These are phyloP conservation scores for Botrytis elliptica DNA, from an alignment of 2,329 filamentous ascomycete genomes.

Conservation along the genomic window DNA sequence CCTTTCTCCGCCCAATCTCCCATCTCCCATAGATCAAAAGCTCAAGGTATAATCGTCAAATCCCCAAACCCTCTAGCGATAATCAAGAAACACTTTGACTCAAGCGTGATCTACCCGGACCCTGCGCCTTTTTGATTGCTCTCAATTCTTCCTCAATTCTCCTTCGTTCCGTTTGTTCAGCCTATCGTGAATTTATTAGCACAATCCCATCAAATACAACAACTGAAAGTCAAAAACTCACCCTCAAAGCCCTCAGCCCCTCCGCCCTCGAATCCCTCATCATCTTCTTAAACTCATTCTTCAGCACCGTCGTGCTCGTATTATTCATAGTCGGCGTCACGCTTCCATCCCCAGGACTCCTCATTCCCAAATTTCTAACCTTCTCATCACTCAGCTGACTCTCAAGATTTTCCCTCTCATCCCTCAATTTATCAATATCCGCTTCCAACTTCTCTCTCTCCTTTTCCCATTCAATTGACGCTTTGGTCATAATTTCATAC, in stretches of 20 bases:
- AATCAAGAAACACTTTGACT: conserved; percentile 33
- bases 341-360: conserved; percentile 48
- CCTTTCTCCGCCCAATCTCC: not conserved
- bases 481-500: conserved; percentile 68
- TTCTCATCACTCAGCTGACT: conserved; percentile 65
- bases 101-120: conserved; percentile 40
- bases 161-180: conserved; percentile 69
- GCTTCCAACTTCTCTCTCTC: conserved; percentile 65
- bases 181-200: conserved; percentile 45
- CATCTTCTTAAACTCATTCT: conserved; percentile 78
- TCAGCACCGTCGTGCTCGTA: conserved; percentile 67
- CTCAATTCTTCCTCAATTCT: conserved; percentile 64
- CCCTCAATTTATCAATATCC: conserved; percentile 61
- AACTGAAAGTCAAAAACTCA: conserved; percentile 43
- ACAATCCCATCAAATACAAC: not conserved
- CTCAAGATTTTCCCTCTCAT: conserved; percentile 63
- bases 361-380: conserved; percentile 63
- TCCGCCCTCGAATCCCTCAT: conserved; percentile 71
- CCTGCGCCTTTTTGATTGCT: conserved; percentile 42
- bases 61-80: not conserved
- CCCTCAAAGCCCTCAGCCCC: conserved; percentile 62
- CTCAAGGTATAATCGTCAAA: not conserved
- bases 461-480: conserved; percentile 68
- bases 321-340: conserved; percentile 30
- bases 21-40: not conserved